Percentiles rank a stretch among this genome's conserved stretches.
These are phyloP conservation scores for Ogataea nitratoaversa DNA, from an alignment of 805 yeast genomes.

Conservation along the genomic window DNA sequence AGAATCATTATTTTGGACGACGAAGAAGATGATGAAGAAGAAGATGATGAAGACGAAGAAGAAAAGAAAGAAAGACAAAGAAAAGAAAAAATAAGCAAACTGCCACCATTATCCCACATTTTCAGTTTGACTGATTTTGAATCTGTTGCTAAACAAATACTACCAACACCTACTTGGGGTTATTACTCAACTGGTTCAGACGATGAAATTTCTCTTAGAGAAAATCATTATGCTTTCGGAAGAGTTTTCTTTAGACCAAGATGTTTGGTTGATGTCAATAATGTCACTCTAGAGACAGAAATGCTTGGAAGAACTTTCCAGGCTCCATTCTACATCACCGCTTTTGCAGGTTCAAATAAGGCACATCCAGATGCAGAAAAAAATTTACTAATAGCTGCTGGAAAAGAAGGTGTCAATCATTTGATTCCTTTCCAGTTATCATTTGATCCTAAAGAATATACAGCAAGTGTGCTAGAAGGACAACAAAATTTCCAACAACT, in stretches of 20 bases:
- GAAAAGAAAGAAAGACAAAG: slow-evolving; percentile 36
- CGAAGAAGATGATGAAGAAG: slow-evolving; percentile 22
- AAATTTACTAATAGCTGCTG: slow-evolving; percentile 70
- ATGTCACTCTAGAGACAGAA: slow-evolving; percentile 57
- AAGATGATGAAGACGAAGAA: slow-evolving; percentile 23
- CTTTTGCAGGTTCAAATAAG: slow-evolving; percentile 83
- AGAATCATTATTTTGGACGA: slow-evolving; percentile 23
- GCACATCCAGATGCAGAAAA: slow-evolving; percentile 90
- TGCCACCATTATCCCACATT: slow-evolving; percentile 67
- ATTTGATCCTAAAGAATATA: slow-evolving; percentile 75
- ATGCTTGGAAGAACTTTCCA: slow-evolving; percentile 63
- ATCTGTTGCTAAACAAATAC: slow-evolving; percentile 69
- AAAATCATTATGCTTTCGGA: slow-evolving; percentile 84
- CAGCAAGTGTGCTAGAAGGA: slow-evolving; percentile 51
- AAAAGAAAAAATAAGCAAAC: slow-evolving; percentile 36
- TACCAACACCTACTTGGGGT: slow-evolving; percentile 79
- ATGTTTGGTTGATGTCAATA: slow-evolving; percentile 68
- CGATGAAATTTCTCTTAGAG: slow-evolving; percentile 84
- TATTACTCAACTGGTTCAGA: slow-evolving; percentile 89
- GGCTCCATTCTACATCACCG: slow-evolving; percentile 83
- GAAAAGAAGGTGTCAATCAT: slow-evolving; percentile 62
- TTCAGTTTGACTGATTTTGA: slow-evolving; percentile 84
- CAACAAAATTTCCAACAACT: slow-evolving; percentile 84
- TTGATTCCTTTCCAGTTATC: slow-evolving; percentile 88
- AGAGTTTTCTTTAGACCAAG: slow-evolving; percentile 82